These are phyloP conservation scores for Fraxinus angustifolia DNA, from an alignment of 305 asterid species.

Conservation along the genomic window DNA sequence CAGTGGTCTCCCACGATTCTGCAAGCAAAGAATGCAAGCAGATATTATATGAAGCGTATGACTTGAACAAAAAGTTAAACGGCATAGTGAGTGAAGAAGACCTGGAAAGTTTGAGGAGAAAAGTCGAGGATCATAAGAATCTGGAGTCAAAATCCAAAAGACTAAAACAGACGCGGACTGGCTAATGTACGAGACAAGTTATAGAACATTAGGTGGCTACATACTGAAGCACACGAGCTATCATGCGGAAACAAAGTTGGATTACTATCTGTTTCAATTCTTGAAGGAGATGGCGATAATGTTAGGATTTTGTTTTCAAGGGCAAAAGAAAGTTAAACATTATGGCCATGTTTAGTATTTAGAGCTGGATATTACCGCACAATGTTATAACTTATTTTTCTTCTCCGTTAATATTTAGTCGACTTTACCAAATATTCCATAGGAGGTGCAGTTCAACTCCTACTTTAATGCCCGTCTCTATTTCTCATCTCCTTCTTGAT, in stretches of 20 bases:
- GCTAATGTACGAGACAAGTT: conserved; percentile 13
- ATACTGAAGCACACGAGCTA: background rate
- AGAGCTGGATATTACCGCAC: background rate
- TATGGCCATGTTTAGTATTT: background rate
- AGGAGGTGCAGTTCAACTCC: background rate
- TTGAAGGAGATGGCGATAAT: background rate
- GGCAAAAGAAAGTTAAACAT: background rate
- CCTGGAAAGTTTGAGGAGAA: conserved; percentile 50
- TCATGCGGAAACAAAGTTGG: background rate
- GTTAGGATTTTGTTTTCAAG: background rate
- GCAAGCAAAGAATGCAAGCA: conserved; percentile 84
- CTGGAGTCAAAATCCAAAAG: conserved; percentile 44
- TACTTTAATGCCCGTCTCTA: background rate
- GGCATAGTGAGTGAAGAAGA: conserved; percentile 66
- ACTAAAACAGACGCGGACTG: conserved; percentile 50
- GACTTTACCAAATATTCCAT: background rate
- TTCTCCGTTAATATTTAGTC: background rate
- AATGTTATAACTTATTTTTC: background rate
- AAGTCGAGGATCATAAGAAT: conserved; percentile 38
- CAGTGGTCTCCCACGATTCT: conserved; percentile 68
- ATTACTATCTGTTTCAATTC: background rate
- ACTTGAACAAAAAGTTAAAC: conserved; percentile 58
- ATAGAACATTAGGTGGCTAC: background rate
- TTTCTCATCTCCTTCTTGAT: background rate
- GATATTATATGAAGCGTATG: conserved; percentile 69